Percentiles rank a stretch among this genome's conserved stretches.
These are phyloP conservation scores for Allium sativum DNA, from an alignment of 106 monocot species.

Conservation along the genomic window DNA sequence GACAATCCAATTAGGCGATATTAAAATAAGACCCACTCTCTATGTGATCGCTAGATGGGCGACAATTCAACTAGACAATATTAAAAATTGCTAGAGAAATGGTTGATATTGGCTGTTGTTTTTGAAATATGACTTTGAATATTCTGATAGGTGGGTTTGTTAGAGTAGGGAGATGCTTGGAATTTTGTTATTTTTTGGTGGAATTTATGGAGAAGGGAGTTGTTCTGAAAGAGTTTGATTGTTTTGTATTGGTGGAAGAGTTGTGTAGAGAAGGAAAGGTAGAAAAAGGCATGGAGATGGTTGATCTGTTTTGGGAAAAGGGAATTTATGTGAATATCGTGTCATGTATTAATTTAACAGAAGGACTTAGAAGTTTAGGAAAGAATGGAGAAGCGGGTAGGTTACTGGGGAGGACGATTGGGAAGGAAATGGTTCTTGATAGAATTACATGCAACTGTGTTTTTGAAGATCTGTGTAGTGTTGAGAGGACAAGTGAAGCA, in stretches of 20 bases:
- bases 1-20: too few species aligned
- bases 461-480: slow-evolving; percentile 41
- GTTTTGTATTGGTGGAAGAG: slow-evolving; percentile 33
- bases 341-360: slow-evolving; percentile 43
- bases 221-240: slow-evolving; percentile 56
- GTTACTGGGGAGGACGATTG: slow-evolving; percentile 42
- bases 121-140: slow-evolving; percentile 54
- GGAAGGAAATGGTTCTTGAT: slow-evolving; percentile 52
- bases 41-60: too few species aligned
- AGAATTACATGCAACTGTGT: slow-evolving; percentile 59
- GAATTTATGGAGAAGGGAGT: slow-evolving; percentile 30
- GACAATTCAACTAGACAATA: too few species aligned
- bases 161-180: slow-evolving; percentile 15
- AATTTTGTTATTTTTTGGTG: slow-evolving; percentile 40
- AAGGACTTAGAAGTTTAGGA: slow-evolving; percentile 41
- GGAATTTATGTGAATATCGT: slow-evolving; percentile 25
- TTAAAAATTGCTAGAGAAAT: slow-evolving; percentile 64
- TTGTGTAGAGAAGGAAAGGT: slow-evolving; percentile 31
- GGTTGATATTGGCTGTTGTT: slow-evolving; percentile 52
- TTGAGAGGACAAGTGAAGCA: slow-evolving; percentile 47
- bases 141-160: slow-evolving; percentile 64
- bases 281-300: slow-evolving; percentile 37
- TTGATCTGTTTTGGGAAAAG: slow-evolving; percentile 31
- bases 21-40: too few species aligned
- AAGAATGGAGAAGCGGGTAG: slow-evolving; percentile 34